Evolutionary conservation across 331 rosid genomes (phyloP), one percentile per base, ranked within the genome.

Genomic region (Saraca asoca): DNA sequence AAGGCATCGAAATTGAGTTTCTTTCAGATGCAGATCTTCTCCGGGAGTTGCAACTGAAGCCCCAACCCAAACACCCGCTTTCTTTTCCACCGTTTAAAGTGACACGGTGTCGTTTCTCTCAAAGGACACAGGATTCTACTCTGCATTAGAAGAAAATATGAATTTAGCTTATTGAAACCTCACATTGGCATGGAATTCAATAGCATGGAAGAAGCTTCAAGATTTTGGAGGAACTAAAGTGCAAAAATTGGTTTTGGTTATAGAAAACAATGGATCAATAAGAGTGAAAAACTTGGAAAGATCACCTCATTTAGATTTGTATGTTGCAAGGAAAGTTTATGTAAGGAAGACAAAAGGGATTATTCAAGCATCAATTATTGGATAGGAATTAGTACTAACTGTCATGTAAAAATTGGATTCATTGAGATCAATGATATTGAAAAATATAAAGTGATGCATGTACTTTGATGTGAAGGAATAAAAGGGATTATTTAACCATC

Each of bases 161-260:
- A n/a, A n/a, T n/a, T n/a, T n/a, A n/a, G n/a, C n/a, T n/a, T n/a
- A n/a, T n/a, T n/a, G n/a, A n/a, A n/a, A n/a, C n/a, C n/a, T n/a
- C n/a, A n/a, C n/a, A n/a, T n/a, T n/a, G n/a, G n/a, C n/a, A n/a
- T n/a, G n/a, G n/a, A n/a, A n/a, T n/a, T n/a, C n/a, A n/a, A n/a
- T n/a, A n/a, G n/a, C n/a, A n/a, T 20, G 12, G 37, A 53, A 8
- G n/a, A 52, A 13, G 59, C 59, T 19, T 53, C 16, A 33, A 12
- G 12, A 5, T 7, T 19, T 53, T 53, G 59, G 39, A n/a, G 8
- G 5, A 53, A 53, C 13, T 53, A 53, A 5, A 38, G 43, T 24
- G 16, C 2, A 3, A 55, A 55, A 55, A n/a, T 55, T n/a, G 61
- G 61, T 7, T 55, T 55, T 13, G 61, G 37, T 55, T 41, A 29